phyloP scores from a whole-genome alignment of 805 yeast species.

The Saccharomyces kudriavzevii region DNA sequence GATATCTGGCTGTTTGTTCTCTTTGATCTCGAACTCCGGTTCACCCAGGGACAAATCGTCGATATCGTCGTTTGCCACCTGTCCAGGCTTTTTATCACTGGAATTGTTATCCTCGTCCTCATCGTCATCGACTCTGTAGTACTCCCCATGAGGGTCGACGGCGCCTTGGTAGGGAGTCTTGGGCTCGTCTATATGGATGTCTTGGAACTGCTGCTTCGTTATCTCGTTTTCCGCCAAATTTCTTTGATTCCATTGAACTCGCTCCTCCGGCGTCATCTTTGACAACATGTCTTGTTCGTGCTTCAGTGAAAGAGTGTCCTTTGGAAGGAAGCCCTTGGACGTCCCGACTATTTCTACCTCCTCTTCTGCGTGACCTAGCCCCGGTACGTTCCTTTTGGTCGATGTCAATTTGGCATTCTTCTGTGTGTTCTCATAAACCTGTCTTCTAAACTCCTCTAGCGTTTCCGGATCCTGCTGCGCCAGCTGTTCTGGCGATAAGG shows the following conservation, averaged over 20 bases:
- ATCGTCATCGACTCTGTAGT: constrained; percentile 64
- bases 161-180: constrained; percentile 94
- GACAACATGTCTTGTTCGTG: constrained; percentile 15
- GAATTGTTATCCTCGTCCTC: constrained; percentile 30
- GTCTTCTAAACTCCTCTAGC: constrained; percentile 44
- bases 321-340: constrained; percentile 17
- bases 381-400: constrained; percentile 22
- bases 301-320: constrained; percentile 27
- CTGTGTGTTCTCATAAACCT: constrained; percentile 73
- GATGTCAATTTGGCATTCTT: constrained; percentile 53
- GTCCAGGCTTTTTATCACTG: background rate
- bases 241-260: constrained; percentile 77
- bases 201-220: constrained; percentile 58
- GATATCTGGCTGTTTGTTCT: constrained; percentile 28
- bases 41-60: constrained; percentile 52
- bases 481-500: constrained; percentile 17
- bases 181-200: constrained; percentile 71
- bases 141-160: constrained; percentile 72
- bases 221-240: constrained; percentile 54
- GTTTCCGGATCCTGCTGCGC: constrained; percentile 23
- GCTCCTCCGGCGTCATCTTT: constrained; percentile 32
- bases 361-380: constrained; percentile 1
- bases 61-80: constrained; percentile 27
- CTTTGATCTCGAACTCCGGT: constrained; percentile 37
- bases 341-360: constrained; percentile 9